Conservation (phyloP, 176 grass and related monocot species). For the Juncus effusus region DNA sequence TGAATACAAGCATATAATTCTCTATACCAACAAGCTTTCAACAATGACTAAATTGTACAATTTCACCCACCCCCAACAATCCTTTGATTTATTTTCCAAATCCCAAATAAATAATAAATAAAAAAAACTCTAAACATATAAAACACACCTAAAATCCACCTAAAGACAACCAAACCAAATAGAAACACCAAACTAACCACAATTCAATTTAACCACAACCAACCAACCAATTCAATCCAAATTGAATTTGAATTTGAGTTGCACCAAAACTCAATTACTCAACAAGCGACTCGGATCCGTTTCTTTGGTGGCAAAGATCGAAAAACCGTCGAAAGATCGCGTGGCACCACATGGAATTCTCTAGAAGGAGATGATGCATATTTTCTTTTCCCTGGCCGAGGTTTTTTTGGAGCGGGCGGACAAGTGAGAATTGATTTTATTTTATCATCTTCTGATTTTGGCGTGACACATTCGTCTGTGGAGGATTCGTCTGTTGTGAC, state of each 20-base stretch:
- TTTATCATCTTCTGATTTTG: conserved; percentile 50
- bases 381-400: conserved; percentile 38
- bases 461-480: conserved; percentile 35
- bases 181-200: neutral
- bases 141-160: neutral
- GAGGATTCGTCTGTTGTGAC: neutral
- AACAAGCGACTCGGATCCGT: conserved; percentile 47
- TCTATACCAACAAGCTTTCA: conserved; percentile 11
- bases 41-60: conserved; percentile 4
- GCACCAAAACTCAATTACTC: neutral
- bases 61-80: conserved; percentile 12
- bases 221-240: neutral
- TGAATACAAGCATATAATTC: neutral
- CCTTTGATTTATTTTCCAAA: conserved; percentile 10
- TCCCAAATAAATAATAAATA: neutral
- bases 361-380: neutral
- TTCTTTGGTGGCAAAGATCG: conserved; percentile 55
- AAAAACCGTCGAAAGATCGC: conserved; percentile 60
- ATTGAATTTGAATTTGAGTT: conserved; percentile 1
- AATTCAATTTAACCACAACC: neutral
- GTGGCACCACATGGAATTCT: conserved; percentile 38
- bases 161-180: conserved; percentile 17
- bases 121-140: neutral
- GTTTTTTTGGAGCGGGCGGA: conserved; percentile 57
- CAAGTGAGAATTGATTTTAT: conserved; percentile 35